phyloP scores from a whole-genome alignment of 169 alveolate genomes.

The Theileria annulata region DNA sequence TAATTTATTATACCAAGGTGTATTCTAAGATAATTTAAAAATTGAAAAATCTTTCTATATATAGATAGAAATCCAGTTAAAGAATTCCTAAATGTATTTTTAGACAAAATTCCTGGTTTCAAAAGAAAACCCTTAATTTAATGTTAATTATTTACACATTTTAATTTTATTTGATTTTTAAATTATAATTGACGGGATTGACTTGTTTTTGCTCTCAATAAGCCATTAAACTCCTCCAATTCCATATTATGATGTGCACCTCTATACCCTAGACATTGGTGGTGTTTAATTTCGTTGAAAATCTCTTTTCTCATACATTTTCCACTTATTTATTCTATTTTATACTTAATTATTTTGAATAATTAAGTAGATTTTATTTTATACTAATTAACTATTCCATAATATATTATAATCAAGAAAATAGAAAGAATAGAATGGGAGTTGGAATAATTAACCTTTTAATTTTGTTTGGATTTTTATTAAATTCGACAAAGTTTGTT shows the following conservation, averaged over 20 bases:
- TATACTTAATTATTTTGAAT: not conserved
- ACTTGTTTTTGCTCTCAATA: not conserved
- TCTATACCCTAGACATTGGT: constrained; percentile 43
- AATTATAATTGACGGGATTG: not conserved
- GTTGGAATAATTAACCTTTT: constrained; percentile 7
- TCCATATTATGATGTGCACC: constrained; percentile 30
- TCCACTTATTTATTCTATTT: not conserved
- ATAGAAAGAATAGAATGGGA: constrained; percentile 5
- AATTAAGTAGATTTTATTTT: not conserved
- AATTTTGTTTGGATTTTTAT: not conserved
- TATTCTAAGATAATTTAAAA: too few species aligned
- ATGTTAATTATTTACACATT: constrained; percentile 2
- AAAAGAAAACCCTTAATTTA: not conserved
- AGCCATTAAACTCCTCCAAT: not conserved
- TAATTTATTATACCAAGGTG: not conserved
- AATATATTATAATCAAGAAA: not conserved
- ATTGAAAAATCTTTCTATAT: too few species aligned
- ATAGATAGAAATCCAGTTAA: not conserved
- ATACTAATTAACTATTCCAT: not conserved
- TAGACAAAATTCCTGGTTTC: constrained; percentile 13
- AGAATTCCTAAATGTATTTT: not conserved
- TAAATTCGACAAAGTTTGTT: not conserved
- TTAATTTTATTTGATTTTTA: not conserved
- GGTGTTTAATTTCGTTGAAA: not conserved
- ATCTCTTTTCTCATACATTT: not conserved